Evolutionary conservation across 345 rosid genomes (phyloP).

Genomic region (Pistacia atlantica): DNA sequence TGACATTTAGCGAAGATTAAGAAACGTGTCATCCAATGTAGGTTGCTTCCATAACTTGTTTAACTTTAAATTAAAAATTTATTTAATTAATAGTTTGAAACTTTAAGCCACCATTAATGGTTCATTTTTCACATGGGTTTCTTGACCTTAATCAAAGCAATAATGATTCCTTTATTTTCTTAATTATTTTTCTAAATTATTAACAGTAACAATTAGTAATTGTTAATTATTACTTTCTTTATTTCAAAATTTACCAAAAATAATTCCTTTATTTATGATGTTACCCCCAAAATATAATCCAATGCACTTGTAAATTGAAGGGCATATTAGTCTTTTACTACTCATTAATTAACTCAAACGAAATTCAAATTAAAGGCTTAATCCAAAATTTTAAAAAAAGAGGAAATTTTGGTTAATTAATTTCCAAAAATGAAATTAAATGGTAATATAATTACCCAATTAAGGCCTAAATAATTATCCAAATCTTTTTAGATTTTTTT

Average conservation of each 20-base stretch:
- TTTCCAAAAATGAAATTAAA: slow-evolving; percentile 2
- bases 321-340: neutral
- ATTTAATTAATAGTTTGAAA: too few species aligned
- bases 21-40: neutral
- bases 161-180: neutral
- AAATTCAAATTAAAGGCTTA: neutral
- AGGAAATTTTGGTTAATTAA: neutral
- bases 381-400: neutral
- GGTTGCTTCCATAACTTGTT: neutral
- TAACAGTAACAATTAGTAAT: too few species aligned
- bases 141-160: neutral
- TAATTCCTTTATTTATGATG: neutral
- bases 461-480: slow-evolving; percentile 23
- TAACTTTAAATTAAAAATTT: too few species aligned
- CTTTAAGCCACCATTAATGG: neutral
- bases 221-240: neutral
- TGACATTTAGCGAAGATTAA: neutral
- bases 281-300: too few species aligned
- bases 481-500: slow-evolving; percentile 13
- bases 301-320: neutral
- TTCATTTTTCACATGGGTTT: neutral
- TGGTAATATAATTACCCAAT: slow-evolving; percentile 16
- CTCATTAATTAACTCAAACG: neutral
- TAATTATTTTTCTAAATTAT: too few species aligned
- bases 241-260: slow-evolving; percentile 9